These are phyloP conservation scores for Cytospora mali DNA, from an alignment of 2,329 filamentous ascomycete species.

Conservation along the genomic window DNA sequence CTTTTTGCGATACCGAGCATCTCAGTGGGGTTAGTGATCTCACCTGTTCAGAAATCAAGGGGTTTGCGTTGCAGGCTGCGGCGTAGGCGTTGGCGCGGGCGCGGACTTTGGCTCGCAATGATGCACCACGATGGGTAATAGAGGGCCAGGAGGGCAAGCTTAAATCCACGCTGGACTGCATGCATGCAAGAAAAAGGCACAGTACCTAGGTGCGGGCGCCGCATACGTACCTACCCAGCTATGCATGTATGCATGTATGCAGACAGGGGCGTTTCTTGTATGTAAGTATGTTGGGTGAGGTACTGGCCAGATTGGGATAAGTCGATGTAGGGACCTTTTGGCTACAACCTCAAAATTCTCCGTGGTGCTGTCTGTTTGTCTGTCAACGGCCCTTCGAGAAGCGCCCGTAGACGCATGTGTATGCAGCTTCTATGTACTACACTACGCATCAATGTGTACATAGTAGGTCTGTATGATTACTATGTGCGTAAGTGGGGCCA, in stretches of 20 bases:
- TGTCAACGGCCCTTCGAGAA: neutral
- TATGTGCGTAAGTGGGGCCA: neutral
- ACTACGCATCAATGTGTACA: too few relatives aligned
- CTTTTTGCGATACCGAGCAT: too few relatives aligned
- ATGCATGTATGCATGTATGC: too few relatives aligned
- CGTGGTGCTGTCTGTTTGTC: too few relatives aligned
- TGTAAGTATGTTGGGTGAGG: too few relatives aligned
- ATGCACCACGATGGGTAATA: neutral
- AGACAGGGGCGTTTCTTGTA: too few relatives aligned
- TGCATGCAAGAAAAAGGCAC: neutral
- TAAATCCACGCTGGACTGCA: neutral
- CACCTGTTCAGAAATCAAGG: neutral
- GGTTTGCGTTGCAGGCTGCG: slow-evolving; percentile 23
- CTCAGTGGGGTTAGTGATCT: neutral
- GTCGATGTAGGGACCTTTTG: neutral
- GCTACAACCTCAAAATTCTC: neutral
- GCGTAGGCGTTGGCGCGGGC: slow-evolving; percentile 12
- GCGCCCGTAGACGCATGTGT: neutral
- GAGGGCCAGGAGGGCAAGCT: neutral
- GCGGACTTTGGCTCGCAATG: too few relatives aligned
- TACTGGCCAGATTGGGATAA: too few relatives aligned
- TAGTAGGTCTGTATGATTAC: too few relatives aligned
- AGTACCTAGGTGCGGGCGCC: too few relatives aligned
- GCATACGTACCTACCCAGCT: too few relatives aligned
- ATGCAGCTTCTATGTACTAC: neutral